These are phyloP conservation scores for Xerocomus cyaneibrunnescens DNA, from an alignment of 1,284 basidiomycete species.

Conservation along the genomic window DNA sequence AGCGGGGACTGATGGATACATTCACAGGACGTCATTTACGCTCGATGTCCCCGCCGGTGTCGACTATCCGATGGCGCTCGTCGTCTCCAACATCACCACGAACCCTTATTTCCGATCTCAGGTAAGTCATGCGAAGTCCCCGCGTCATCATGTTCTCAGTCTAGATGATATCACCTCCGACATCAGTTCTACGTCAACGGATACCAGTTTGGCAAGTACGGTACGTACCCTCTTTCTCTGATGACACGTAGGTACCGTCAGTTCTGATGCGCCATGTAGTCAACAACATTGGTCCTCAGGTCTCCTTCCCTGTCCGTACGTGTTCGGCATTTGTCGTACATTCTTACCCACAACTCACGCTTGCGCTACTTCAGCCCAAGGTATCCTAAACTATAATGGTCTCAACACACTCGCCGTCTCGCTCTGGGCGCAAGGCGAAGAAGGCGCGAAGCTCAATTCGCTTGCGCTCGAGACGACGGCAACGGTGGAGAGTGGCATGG, in stretches of 20 bases:
- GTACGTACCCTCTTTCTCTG: conserved; percentile 9
- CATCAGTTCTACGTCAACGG: conserved; percentile 30
- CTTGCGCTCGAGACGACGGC: conserved; percentile 40
- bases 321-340: neutral
- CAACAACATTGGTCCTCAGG: conserved; percentile 28
- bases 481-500: conserved; percentile 42
- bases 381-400: conserved; percentile 51
- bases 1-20: conserved; percentile 1
- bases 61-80: conserved; percentile 49
- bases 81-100: conserved; percentile 37
- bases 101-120: conserved; percentile 42
- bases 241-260: neutral
- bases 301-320: conserved; percentile 30
- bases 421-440: conserved; percentile 42
- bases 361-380: conserved; percentile 40
- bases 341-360: conserved; percentile 3
- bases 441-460: conserved; percentile 43
- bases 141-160: neutral
- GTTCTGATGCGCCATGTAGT: conserved; percentile 11
- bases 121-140: conserved; percentile 9
- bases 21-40: conserved; percentile 43
- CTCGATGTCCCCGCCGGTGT: conserved; percentile 44
- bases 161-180: neutral
- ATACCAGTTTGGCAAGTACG: conserved; percentile 32
- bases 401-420: conserved; percentile 48